Evolutionary conservation across 805 yeast genomes (phyloP).

Genomic region (Jamesozyma spencerorum): DNA sequence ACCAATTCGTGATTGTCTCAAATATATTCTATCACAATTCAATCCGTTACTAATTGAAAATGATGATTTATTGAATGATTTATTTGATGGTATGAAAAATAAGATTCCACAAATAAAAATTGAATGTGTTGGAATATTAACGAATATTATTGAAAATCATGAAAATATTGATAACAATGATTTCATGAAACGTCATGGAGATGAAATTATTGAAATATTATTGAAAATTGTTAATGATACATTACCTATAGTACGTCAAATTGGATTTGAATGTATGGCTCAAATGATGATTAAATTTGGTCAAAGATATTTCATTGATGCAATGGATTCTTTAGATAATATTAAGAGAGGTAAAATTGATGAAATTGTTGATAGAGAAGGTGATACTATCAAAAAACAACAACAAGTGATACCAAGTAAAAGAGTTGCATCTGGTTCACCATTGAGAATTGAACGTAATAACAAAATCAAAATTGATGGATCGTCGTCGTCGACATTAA

Average conservation of each 20-base stretch:
- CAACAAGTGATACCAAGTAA: constrained; percentile 46
- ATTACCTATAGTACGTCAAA: constrained; percentile 72
- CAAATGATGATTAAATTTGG: constrained; percentile 78
- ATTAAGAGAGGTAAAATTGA: constrained; percentile 6
- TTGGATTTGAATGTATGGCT: constrained; percentile 71
- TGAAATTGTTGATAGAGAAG: neutral
- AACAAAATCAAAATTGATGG: neutral
- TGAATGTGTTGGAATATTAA: constrained; percentile 57
- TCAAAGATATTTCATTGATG: constrained; percentile 50
- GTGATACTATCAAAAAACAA: neutral
- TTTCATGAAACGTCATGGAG: constrained; percentile 1
- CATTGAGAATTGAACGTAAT: constrained; percentile 38
- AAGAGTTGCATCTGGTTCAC: constrained; percentile 56
- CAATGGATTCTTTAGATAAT: constrained; percentile 31
- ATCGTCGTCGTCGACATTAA: neutral
- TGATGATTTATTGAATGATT: constrained; percentile 45
- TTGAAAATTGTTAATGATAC: constrained; percentile 70
- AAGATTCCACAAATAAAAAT: constrained; percentile 78
- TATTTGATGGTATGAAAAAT: constrained; percentile 52
- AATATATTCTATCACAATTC: constrained; percentile 50
- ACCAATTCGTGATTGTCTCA: constrained; percentile 57
- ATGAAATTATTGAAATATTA: constrained; percentile 26
- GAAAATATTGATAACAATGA: constrained; percentile 11
- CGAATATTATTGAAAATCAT: constrained; percentile 37
- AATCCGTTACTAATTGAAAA: constrained; percentile 23